These are phyloP conservation scores for Diaporthe aspalathi DNA, from an alignment of 2,329 filamentous ascomycete genomes.

Conservation along the genomic window DNA sequence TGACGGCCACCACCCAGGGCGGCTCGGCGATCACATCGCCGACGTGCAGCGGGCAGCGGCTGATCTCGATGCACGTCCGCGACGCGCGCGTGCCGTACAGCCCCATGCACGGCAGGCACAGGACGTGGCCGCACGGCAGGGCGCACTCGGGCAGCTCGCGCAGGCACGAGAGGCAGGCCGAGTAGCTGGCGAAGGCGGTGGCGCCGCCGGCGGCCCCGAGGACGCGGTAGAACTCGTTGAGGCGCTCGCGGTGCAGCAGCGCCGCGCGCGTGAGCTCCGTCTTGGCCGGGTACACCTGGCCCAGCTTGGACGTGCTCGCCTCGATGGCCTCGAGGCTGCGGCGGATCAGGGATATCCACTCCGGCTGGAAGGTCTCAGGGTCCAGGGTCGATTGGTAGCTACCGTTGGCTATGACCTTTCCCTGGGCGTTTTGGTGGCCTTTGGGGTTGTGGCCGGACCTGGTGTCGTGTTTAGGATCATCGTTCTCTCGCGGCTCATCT, in stretches of 20 bases:
- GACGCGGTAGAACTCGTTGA: slow-evolving; percentile 9
- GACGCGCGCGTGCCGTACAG: slow-evolving; percentile 2
- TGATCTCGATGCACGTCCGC: slow-evolving; percentile 5
- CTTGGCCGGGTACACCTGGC: background rate
- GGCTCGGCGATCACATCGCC: slow-evolving; percentile 43
- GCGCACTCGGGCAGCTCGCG: slow-evolving; percentile 29
- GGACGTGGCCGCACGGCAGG: slow-evolving; percentile 3
- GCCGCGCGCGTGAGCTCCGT: background rate
- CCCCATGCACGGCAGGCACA: background rate
- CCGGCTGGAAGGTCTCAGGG: background rate
- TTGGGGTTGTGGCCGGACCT: slow-evolving; percentile 19
- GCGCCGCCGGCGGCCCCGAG: background rate
- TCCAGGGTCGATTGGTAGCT: slow-evolving; percentile 15
- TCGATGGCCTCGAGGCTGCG: slow-evolving; percentile 15
- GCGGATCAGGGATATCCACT: slow-evolving; percentile 6
- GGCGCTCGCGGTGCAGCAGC: slow-evolving; percentile 19
- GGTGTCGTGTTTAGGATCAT: rapidly evolving
- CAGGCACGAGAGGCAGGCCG: slow-evolving; percentile 27
- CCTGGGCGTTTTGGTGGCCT: slow-evolving; percentile 20
- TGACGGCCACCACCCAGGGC: slow-evolving; percentile 46
- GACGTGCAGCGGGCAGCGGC: slow-evolving; percentile 2
- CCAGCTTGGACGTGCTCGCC: background rate
- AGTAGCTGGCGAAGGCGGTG: slow-evolving; percentile 11
- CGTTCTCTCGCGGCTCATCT: rapidly evolving
- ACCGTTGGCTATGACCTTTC: slow-evolving; percentile 7